A percentile compares a stretch with the other conserved stretches of the same genome.
These are phyloP conservation scores for Diddensiella santjacobensis DNA, from an alignment of 805 yeast genomes.

Conservation along the genomic window DNA sequence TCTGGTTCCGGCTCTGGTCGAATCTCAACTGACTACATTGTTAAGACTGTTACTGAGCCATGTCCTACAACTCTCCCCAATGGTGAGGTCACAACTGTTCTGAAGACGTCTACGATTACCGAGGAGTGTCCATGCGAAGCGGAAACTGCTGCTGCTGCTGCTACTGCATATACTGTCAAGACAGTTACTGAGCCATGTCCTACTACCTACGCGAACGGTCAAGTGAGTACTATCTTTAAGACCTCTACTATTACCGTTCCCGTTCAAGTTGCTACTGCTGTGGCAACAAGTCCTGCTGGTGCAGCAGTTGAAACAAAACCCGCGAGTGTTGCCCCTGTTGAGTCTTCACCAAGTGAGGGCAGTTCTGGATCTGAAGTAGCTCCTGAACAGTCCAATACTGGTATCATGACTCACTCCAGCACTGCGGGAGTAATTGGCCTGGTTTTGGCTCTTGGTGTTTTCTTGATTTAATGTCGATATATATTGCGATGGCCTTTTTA, in stretches of 20 bases:
- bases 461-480: not conserved
- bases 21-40: not conserved
- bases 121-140: conserved; percentile 3
- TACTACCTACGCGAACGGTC: conserved; percentile 1
- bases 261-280: not conserved
- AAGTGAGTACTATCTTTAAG: not conserved
- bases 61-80: conserved; percentile 1
- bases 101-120: not conserved
- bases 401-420: not conserved
- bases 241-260: conserved; percentile 3
- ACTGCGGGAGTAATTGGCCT: not conserved
- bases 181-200: conserved; percentile 6
- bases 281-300: conserved; percentile 1
- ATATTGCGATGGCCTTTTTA: not conserved
- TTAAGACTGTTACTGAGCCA: conserved; percentile 1
- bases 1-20: not conserved
- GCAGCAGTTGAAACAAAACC: conserved; percentile 1
- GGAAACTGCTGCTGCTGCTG: not conserved
- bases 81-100: conserved; percentile 2
- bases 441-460: not conserved
- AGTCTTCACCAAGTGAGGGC: not conserved
- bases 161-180: not conserved
- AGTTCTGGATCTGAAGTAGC: not conserved
- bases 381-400: not conserved
- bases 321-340: conserved; percentile 1